Evolutionary conservation across 345 rosid species (phyloP).

Genomic region (Populus pruinosa): DNA sequence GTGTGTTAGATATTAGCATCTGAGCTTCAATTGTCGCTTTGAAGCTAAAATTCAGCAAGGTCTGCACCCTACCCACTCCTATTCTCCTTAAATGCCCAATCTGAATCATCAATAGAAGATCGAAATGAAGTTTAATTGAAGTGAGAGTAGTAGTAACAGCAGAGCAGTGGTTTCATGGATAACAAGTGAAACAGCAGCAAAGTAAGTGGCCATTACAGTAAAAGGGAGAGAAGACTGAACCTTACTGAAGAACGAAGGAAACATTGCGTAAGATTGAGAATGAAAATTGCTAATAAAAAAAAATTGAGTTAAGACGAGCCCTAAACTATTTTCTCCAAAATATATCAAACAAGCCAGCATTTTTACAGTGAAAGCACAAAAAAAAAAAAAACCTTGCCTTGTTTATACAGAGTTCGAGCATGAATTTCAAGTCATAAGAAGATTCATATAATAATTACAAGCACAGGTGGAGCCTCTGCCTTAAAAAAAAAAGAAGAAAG

Average conservation of each 20-base stretch:
- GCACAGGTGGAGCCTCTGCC: no score
- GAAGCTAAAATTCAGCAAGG: constrained; percentile 12
- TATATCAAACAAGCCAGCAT: background rate
- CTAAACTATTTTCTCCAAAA: background rate
- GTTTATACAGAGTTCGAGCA: background rate
- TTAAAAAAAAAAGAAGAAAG: no score
- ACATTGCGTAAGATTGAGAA: background rate
- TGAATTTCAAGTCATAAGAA: no score
- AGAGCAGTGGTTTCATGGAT: background rate
- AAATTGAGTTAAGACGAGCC: background rate
- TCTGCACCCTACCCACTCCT: constrained; percentile 13
- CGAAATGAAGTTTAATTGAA: background rate
- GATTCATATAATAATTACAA: no score
- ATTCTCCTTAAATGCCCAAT: constrained; percentile 10
- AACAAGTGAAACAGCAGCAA: background rate
- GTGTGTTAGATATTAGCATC: background rate
- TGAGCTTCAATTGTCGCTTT: constrained; percentile 17
- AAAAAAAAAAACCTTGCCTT: no score
- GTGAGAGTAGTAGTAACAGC: background rate
- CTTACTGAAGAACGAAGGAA: background rate
- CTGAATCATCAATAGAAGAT: constrained; percentile 5
- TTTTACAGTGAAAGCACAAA: no score
- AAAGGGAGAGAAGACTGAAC: background rate
- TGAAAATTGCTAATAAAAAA: background rate
- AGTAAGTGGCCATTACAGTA: background rate